Evolutionary conservation across 1,139 yeast species (phyloP).

Genomic region (Taphrina deformans): DNA sequence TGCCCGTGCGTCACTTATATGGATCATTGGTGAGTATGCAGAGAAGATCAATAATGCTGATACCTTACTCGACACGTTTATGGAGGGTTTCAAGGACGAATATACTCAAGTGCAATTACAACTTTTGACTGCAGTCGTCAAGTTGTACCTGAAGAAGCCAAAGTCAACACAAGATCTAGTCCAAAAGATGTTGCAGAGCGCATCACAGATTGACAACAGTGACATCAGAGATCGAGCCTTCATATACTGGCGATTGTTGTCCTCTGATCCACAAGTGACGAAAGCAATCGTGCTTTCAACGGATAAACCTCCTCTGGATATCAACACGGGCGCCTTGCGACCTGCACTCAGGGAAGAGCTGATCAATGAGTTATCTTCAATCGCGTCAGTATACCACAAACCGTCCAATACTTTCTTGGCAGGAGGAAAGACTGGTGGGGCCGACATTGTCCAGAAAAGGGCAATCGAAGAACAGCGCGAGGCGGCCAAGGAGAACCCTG

Average conservation of each 20-base stretch:
- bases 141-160: slow-evolving; percentile 59
- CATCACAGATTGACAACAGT: slow-evolving; percentile 81
- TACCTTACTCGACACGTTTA: slow-evolving; percentile 52
- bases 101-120: slow-evolving; percentile 75
- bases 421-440: slow-evolving; percentile 48
- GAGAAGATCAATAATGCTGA: slow-evolving; percentile 62
- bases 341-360: slow-evolving; percentile 68
- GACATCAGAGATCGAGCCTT: slow-evolving; percentile 94
- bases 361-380: slow-evolving; percentile 73
- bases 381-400: slow-evolving; percentile 86
- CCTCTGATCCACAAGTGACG: slow-evolving; percentile 56
- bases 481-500: slow-evolving; percentile 75
- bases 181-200: slow-evolving; percentile 70
- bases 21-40: slow-evolving; percentile 89
- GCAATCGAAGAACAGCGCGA: slow-evolving; percentile 75
- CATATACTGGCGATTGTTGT: slow-evolving; percentile 88
- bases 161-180: slow-evolving; percentile 54
- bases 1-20: slow-evolving; percentile 73
- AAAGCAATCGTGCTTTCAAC: slow-evolving; percentile 56
- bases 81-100: slow-evolving; percentile 67
- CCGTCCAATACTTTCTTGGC: slow-evolving; percentile 72
- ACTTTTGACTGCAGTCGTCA: slow-evolving; percentile 74
- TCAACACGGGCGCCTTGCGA: slow-evolving; percentile 64
- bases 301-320: slow-evolving; percentile 67
- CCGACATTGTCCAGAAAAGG: slow-evolving; percentile 52